Conservation (phyloP, 352 stramenopile genomes). For the Pythium aquatile region DNA sequence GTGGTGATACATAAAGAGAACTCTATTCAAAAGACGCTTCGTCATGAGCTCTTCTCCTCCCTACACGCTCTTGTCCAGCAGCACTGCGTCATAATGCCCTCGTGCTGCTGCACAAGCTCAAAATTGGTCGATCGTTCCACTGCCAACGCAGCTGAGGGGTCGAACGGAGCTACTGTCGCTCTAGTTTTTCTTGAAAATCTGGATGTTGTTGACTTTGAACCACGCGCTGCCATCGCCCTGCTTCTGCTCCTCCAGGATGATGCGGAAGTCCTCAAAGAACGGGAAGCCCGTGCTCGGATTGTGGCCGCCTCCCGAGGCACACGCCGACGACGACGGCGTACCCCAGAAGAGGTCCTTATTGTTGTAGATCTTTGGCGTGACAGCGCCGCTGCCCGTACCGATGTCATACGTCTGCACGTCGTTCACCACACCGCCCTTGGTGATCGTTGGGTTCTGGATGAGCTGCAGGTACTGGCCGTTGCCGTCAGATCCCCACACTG, state of each 20-base stretch:
- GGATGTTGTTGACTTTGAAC: constrained; percentile 75
- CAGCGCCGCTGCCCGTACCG: constrained; percentile 32
- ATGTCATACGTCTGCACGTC: constrained; percentile 62
- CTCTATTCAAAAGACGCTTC: background rate
- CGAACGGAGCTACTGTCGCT: background rate
- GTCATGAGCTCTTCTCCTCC: background rate
- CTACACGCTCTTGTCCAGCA: background rate
- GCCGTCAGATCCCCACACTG: constrained; percentile 59
- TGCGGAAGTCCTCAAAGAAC: constrained; percentile 74
- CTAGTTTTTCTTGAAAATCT: constrained; percentile 54
- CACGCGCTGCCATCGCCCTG: constrained; percentile 59
- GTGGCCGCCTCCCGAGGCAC: constrained; percentile 48
- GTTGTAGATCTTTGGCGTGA: constrained; percentile 78
- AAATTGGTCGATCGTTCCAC: background rate
- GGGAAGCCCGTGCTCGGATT: constrained; percentile 63
- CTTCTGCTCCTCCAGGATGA: constrained; percentile 79
- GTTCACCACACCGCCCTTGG: constrained; percentile 52
- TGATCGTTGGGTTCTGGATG: constrained; percentile 72
- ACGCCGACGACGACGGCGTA: constrained; percentile 39
- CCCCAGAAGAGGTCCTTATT: constrained; percentile 73
- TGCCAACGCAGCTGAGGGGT: background rate
- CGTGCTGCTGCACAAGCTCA: background rate
- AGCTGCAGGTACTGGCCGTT: constrained; percentile 70
- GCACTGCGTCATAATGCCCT: too few relatives aligned
- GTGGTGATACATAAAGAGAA: background rate